Evolutionary conservation across 2,329 filamentous ascomycete genomes (phyloP).

Genomic region (Trichothecium roseum): DNA sequence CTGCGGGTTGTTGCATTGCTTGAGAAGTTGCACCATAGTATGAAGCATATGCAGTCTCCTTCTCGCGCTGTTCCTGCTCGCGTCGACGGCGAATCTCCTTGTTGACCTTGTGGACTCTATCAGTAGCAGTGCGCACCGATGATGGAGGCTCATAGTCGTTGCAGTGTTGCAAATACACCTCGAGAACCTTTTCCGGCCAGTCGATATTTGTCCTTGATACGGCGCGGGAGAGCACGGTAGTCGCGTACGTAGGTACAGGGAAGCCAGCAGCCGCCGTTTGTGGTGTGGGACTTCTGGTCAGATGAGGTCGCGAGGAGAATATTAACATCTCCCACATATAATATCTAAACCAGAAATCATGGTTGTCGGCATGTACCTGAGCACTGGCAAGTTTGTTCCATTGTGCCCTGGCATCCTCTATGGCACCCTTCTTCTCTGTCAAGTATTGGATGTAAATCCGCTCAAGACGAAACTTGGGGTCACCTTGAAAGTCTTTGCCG

Average conservation of each 20-base stretch:
- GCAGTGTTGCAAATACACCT: conserved; percentile 68
- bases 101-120: conserved; percentile 60
- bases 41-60: conserved; percentile 39
- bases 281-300: conserved; percentile 43
- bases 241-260: conserved; percentile 63
- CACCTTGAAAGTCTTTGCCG: conserved; percentile 67
- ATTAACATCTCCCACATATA: conserved; percentile 84
- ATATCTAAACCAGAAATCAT: conserved; percentile 89
- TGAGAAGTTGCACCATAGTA: conserved; percentile 15
- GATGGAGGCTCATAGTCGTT: conserved; percentile 81
- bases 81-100: conserved; percentile 55
- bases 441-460: conserved; percentile 87
- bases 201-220: conserved; percentile 53
- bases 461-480: conserved; percentile 80
- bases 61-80: conserved; percentile 53
- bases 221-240: conserved; percentile 65
- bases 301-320: conserved; percentile 32
- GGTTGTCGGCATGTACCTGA: conserved; percentile 61
- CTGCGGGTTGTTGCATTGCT: conserved; percentile 12
- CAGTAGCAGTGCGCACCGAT: conserved; percentile 61
- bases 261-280: conserved; percentile 33
- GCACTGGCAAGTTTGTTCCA: conserved; percentile 62
- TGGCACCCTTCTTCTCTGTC: conserved; percentile 70
- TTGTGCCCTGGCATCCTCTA: conserved; percentile 64
- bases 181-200: conserved; percentile 66